A percentile compares a stretch with the other conserved stretches of the same genome.
phyloP scores from a whole-genome alignment of 1,284 basidiomycete species.

The Takashimella tepidaria region DNA sequence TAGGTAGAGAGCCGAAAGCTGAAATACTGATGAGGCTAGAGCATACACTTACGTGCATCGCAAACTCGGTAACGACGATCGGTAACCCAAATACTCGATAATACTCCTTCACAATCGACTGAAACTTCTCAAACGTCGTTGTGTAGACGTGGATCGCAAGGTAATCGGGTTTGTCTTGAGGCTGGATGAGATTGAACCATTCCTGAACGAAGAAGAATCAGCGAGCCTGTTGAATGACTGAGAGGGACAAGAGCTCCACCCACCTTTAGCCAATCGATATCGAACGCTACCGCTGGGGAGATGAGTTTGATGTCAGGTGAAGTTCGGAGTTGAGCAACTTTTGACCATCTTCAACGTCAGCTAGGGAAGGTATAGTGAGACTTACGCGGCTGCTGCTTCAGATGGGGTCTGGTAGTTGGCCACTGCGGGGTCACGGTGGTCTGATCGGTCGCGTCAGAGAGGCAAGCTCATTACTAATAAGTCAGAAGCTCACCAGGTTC shows the following conservation, averaged over 20 bases:
- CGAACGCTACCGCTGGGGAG: slow-evolving; percentile 36
- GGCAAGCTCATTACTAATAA: too few species aligned
- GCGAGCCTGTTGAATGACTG: slow-evolving; percentile 3
- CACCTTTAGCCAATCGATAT: slow-evolving; percentile 35
- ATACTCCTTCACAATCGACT: slow-evolving; percentile 24
- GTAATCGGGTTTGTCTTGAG: slow-evolving; percentile 25
- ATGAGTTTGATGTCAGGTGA: slow-evolving; percentile 23
- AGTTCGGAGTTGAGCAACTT: slow-evolving; percentile 26
- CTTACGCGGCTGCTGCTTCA: slow-evolving; percentile 29
- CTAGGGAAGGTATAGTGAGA: neutral
- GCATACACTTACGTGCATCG: slow-evolving; percentile 31
- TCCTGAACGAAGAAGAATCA: slow-evolving; percentile 12
- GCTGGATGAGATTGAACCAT: slow-evolving; percentile 26
- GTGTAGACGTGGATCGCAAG: slow-evolving; percentile 43
- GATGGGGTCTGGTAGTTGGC: slow-evolving; percentile 17
- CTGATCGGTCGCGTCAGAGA: too few species aligned
- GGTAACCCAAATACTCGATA: slow-evolving; percentile 31
- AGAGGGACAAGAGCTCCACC: neutral
- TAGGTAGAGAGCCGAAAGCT: neutral
- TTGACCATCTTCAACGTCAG: slow-evolving; percentile 24
- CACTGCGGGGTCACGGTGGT: slow-evolving; percentile 31
- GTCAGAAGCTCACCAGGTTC: slow-evolving; percentile 33
- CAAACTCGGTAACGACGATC: slow-evolving; percentile 41
- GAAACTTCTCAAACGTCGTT: slow-evolving; percentile 39
- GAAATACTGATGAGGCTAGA: neutral